Evolutionary conservation across 371 early-diverging fungal species (phyloP), one percentile per base, ranked within the genome.

Genomic region (Mucor irregularis): DNA sequence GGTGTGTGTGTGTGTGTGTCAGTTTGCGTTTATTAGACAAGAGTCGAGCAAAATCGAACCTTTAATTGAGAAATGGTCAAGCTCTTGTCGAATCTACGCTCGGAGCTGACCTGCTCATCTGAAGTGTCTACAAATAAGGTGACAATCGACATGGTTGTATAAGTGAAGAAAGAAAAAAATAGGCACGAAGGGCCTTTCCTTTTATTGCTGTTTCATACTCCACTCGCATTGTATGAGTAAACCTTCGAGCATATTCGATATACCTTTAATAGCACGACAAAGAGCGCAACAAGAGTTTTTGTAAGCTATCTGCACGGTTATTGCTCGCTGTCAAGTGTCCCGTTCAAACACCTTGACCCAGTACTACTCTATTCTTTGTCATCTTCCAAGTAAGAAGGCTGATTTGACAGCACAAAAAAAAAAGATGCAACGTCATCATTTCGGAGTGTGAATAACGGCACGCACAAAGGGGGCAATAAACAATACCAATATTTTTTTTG

Each of bases 1-100:
- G 5, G 16, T 30, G 26, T 24, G 47, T 43, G 33, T 42, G n/a
- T n/a, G n/a, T n/a, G n/a, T n/a, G n/a, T n/a, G n/a, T n/a, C n/a
- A n/a, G n/a, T n/a, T n/a, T 14, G 35, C 14, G 35, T 46, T 38
- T 6, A 42, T 14, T 19, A 19, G 26, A 21, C 4, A 37, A 29
- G 30, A 21, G 29, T 9, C 26, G 10, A 47, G 25, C 3, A 16
- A 22, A 29, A 19, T 17, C 56, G 17, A 68, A 89, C 93, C 81
- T 90, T 92, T 44, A 94, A 72, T 25, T 80, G 74, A 10, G 71
- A 65, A 39, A 94, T 87, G 19, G 89, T 82, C 42, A 87, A 60
- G n/a, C 79, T 73, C 61, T 86, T 90, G 58, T 91, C 89, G 57
- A 94, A 87, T 4, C 95, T 78, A 46, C 93, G 74, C 76, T 94